phyloP scores from a whole-genome alignment of 306 rosid species.

The Myrica gale region DNA sequence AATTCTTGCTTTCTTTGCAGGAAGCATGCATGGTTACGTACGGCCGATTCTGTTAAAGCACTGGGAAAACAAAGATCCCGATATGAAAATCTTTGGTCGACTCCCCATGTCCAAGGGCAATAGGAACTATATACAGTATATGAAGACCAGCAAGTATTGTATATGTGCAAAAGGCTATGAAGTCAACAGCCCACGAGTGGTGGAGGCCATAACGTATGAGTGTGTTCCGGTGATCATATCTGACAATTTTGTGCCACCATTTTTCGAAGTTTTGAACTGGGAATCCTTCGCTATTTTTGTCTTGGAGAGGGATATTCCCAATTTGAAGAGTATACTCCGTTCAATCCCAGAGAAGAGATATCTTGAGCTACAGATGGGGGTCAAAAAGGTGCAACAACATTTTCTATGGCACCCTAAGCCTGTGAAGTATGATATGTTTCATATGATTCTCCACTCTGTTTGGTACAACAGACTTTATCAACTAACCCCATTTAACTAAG shows the following conservation, averaged over 20 bases:
- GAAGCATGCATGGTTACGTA: slow-evolving; percentile 76
- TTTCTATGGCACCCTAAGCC: slow-evolving; percentile 88
- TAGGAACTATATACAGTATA: slow-evolving; percentile 50
- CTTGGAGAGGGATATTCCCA: slow-evolving; percentile 64
- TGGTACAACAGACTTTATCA: slow-evolving; percentile 75
- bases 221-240: slow-evolving; percentile 92
- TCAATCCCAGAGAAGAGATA: slow-evolving; percentile 71
- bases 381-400: slow-evolving; percentile 77
- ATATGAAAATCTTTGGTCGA: slow-evolving; percentile 67
- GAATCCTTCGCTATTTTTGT: slow-evolving; percentile 88
- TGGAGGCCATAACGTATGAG: slow-evolving; percentile 76
- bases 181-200: slow-evolving; percentile 91
- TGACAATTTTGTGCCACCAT: slow-evolving; percentile 91
- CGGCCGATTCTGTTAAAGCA: slow-evolving; percentile 64
- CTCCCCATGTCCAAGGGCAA: slow-evolving; percentile 59
- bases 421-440: slow-evolving; percentile 82
- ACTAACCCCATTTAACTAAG: slow-evolving; percentile 19
- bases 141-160: slow-evolving; percentile 92
- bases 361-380: slow-evolving; percentile 70
- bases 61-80: slow-evolving; percentile 88
- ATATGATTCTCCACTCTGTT: slow-evolving; percentile 86
- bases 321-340: slow-evolving; percentile 69
- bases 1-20: slow-evolving; percentile 80
- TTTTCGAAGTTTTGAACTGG: slow-evolving; percentile 81
- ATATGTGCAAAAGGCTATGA: slow-evolving; percentile 93